Conservation (phyloP, 345 rosid genomes). For the Brassica nigra region DNA sequence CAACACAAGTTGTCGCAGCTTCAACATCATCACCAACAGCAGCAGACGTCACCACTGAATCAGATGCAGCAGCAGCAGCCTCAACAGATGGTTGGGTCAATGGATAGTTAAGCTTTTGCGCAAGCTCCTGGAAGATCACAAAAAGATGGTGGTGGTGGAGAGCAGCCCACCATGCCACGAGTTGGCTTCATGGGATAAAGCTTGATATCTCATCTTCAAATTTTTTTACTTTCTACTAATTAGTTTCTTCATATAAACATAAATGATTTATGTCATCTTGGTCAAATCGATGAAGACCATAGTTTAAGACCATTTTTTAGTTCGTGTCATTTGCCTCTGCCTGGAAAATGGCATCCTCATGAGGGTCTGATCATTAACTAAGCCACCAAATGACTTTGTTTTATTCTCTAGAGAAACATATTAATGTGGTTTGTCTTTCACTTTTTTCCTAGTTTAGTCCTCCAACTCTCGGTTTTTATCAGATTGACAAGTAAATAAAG, state of each 20-base stretch:
- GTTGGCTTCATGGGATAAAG: constrained; percentile 60
- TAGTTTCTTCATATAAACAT: constrained; percentile 17
- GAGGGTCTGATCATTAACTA: constrained; percentile 12
- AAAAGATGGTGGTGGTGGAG: constrained; percentile 38
- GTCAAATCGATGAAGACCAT: constrained; percentile 16
- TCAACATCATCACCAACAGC: constrained; percentile 49
- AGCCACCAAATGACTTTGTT: background rate
- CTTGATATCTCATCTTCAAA: constrained; percentile 3
- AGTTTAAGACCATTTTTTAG: constrained; percentile 8
- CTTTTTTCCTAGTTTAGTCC: background rate
- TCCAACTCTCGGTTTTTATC: background rate
- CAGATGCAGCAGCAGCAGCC: constrained; percentile 50
- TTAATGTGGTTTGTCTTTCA: background rate
- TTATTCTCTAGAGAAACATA: background rate
- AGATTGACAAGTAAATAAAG: background rate
- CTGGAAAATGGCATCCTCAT: background rate
- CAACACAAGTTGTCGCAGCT: constrained; percentile 42
- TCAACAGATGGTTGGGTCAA: constrained; percentile 74
- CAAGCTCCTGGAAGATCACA: constrained; percentile 83
- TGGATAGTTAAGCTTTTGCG: constrained; percentile 66
- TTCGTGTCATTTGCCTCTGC: background rate
- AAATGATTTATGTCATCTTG: background rate
- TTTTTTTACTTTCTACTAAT: constrained; percentile 5
- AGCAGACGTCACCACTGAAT: constrained; percentile 39
- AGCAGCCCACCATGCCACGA: constrained; percentile 68